Percentiles rank a stretch among this genome's conserved stretches.
These are phyloP conservation scores for Exidia glandulosa DNA, from an alignment of 768 basidiomycete species.

Conservation along the genomic window DNA sequence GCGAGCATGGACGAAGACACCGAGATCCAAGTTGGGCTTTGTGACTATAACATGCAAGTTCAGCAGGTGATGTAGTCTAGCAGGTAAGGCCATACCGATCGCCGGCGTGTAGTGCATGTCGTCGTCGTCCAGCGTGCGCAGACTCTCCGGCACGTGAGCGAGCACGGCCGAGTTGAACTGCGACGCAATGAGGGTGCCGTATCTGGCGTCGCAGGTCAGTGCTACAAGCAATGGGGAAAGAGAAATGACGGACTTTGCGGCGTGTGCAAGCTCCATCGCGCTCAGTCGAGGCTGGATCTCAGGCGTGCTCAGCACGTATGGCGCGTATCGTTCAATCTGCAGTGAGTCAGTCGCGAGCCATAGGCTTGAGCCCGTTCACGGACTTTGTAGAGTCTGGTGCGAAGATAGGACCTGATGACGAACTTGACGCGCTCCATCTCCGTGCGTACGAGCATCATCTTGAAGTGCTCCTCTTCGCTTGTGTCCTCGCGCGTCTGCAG, in stretches of 20 bases:
- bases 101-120: conserved; percentile 3
- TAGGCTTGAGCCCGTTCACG: conserved; percentile 1
- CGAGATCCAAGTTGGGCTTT: not conserved
- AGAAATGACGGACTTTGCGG: conserved; percentile 44
- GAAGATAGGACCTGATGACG: conserved; percentile 78
- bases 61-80: too few relatives aligned
- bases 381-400: conserved; percentile 81
- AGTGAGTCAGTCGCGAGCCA: not conserved
- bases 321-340: conserved; percentile 83
- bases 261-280: conserved; percentile 71
- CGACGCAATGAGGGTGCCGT: conserved; percentile 62
- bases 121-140: conserved; percentile 68
- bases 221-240: not conserved
- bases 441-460: conserved; percentile 87
- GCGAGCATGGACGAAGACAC: not conserved
- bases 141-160: conserved; percentile 66
- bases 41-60: too few relatives aligned
- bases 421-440: conserved; percentile 93
- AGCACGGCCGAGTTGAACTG: conserved; percentile 76
- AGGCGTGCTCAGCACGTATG: conserved; percentile 60
- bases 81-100: not conserved
- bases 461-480: conserved; percentile 86
- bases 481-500: conserved; percentile 72
- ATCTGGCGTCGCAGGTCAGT: conserved; percentile 31
- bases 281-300: conserved; percentile 72